Base-by-base conservation (phyloP, 2,329 filamentous ascomycete species). In the Trichoderma simmonsii region DNA sequence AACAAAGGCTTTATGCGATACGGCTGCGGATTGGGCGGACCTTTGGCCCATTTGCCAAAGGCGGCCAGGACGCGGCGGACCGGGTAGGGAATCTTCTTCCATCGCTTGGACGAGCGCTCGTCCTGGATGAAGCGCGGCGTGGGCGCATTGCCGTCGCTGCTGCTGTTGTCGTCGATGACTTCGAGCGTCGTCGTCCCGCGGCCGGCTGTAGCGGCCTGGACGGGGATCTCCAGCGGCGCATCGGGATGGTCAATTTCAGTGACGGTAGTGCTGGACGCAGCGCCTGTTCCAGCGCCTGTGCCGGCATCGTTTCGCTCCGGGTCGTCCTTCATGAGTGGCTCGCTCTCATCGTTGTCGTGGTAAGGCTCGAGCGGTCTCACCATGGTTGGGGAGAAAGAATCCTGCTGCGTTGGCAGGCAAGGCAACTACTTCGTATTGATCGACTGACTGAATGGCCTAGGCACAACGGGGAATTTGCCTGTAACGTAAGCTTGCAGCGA, bases 111-210 rank as follows among this genome's bases (percentile, higher is more conserved):
- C 3, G 76, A 73, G 48, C 78, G 75, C 74, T 88, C 84, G 70
- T 90, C 87, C 77, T 89, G 87, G 73, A 90, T 80, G 77, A 91
- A 90, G 72, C 88, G 87, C 71, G 88, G 89, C n/a, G 86, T 87
- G 8, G 87, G 85, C 43, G 83, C 80, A 21, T 60, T 62, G 62
- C 36, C 77, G 26, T 76, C 75, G 76, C 76, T 80, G 34, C 76
- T 76, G 76, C 76, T 80, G 57, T 78, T 83, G 64, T 83, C 79
- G 73, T 85, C 85, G 57, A 67, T 57, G 75, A 88, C 80, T 74
- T 86, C 83, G 75, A 88, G 81, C 24, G 77, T 34, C 24, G 77
- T 28, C 21, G 77, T 24, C 11, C 26, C 51, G 24, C 34, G 32
- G 48, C 48, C 21, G 48, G 57, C 9, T 8, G 54, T 34, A 60